These are phyloP conservation scores for Paramyrothecium roridum DNA, from an alignment of 2,329 filamentous ascomycete species.

Conservation along the genomic window DNA sequence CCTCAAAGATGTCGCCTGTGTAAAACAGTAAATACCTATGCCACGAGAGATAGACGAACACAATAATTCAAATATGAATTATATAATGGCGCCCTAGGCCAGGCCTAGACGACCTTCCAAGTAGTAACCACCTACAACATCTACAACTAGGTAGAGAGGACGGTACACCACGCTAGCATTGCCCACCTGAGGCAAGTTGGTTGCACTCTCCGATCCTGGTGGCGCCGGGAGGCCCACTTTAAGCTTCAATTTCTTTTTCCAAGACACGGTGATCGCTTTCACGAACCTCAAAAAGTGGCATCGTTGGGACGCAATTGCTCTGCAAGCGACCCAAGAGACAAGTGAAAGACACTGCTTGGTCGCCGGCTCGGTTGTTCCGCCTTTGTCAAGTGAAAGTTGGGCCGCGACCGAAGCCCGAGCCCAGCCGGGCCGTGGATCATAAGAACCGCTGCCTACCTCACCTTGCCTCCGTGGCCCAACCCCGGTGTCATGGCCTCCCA, in stretches of 20 bases:
- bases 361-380: not conserved
- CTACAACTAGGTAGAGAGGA: too few species aligned
- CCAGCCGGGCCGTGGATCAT: not conserved
- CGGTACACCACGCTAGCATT: too few species aligned
- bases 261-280: not conserved
- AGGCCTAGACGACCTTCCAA: too few species aligned
- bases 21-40: too few species aligned
- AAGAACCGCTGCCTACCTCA: not conserved
- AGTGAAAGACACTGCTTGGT: not conserved
- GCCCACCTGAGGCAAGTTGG: too few species aligned
- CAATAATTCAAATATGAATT: too few species aligned
- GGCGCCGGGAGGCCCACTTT: not conserved
- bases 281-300: not conserved
- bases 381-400: not conserved
- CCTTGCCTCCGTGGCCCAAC: not conserved
- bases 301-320: not conserved
- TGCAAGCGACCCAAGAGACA: not conserved
- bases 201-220: not conserved
- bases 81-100: too few species aligned
- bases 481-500: conserved; percentile 10
- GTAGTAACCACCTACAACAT: too few species aligned
- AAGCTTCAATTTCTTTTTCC: not conserved
- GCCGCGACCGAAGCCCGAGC: not conserved
- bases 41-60: too few species aligned
- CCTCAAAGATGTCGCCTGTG: too few species aligned